These are phyloP conservation scores for Cornus controversa DNA, from an alignment of 148 eudicot species.

Conservation along the genomic window DNA sequence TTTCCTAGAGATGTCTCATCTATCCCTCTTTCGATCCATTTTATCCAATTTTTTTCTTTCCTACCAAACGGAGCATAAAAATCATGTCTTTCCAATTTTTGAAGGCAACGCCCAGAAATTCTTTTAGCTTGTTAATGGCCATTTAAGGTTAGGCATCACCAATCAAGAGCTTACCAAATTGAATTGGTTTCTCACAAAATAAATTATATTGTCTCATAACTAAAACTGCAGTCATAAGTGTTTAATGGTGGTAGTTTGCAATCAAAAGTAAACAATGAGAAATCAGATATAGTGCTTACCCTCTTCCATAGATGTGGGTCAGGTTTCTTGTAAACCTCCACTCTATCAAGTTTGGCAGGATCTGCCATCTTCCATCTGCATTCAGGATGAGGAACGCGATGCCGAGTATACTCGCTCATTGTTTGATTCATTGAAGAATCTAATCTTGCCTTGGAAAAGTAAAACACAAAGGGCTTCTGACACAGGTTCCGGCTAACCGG, in stretches of 20 bases:
- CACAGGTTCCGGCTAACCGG: conserved; percentile 72
- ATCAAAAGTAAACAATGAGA: background rate
- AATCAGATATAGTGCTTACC: conserved; percentile 47
- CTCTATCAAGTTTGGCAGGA: conserved; percentile 50
- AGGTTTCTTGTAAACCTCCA: conserved; percentile 59
- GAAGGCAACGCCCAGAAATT: background rate
- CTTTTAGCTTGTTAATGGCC: background rate
- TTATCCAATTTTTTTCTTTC: too few relatives aligned
- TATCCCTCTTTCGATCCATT: too few relatives aligned
- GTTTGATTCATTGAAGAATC: conserved; percentile 43
- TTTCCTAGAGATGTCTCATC: too few relatives aligned
- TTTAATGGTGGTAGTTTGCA: background rate
- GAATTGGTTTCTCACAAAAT: too few relatives aligned
- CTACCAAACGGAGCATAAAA: too few relatives aligned
- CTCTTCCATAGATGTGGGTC: conserved; percentile 82
- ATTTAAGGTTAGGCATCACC: too few relatives aligned
- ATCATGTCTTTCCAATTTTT: background rate
- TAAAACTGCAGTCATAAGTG: background rate
- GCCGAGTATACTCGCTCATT: conserved; percentile 58
- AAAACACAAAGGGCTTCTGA: conserved; percentile 83
- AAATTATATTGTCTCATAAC: background rate
- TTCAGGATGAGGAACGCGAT: conserved; percentile 51
- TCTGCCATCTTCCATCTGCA: conserved; percentile 71
- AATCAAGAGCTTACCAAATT: too few relatives aligned
- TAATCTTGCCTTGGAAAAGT: conserved; percentile 46